Evolutionary conservation across 805 yeast species (phyloP), one percentile per base, ranked within the genome.

Genomic region (Starmerella apicola): DNA sequence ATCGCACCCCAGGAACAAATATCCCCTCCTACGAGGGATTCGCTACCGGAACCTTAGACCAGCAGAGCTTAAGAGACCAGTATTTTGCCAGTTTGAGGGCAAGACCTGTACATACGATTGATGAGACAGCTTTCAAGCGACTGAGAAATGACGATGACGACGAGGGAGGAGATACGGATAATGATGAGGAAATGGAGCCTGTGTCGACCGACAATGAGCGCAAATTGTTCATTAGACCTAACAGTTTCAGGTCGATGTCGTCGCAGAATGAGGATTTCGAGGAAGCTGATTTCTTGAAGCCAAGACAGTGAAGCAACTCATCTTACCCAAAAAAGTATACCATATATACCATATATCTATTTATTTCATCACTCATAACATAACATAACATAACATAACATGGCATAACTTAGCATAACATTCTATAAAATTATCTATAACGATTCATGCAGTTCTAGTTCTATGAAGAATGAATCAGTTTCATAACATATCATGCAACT

Each of bases 271-370:
- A 44, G 24, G 60, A 55, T 27, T 56, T 57, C 35, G 57, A 44
- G 10, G 57, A 56, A 8, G 60, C 60, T 3, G 44, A 38, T 3
- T 57, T 57, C 37, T 39, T 57, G 34, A 43, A 38, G 26, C 46
- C 52, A 16, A 32, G n/a, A n/a, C n/a, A n/a, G n/a, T n/a, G n/a
- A n/a, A n/a, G n/a, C n/a, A n/a, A n/a, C n/a, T n/a, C n/a, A n/a
- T n/a, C n/a, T n/a, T n/a, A n/a, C n/a, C n/a, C n/a, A n/a, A n/a
- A n/a, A n/a, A n/a, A n/a, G n/a, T n/a, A n/a, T n/a, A n/a, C n/a
- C 15, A 9, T 7, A 9, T 7, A 27, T 27, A 27, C 31, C 12
- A 27, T 8, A 27, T 27, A n/a, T n/a, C 8, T 27, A 27, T 8
- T 27, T 27, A 8, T n/a, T n/a, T n/a, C 15, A n/a, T n/a, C 15